phyloP scores from a whole-genome alignment of 257 asterid genomes.

The Linaria vulgaris region DNA sequence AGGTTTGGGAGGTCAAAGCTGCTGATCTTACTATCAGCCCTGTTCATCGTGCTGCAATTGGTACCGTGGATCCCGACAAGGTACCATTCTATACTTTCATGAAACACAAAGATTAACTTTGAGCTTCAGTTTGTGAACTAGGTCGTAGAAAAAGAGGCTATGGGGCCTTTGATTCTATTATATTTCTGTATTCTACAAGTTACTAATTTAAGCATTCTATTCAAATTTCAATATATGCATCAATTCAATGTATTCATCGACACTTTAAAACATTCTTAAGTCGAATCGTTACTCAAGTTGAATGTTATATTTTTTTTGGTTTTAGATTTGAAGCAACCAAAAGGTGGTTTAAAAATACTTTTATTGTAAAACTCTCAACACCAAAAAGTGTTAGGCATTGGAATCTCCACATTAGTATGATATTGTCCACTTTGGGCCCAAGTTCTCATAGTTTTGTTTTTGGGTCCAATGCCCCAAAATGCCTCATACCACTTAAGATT shows the following conservation, averaged over 20 bases:
- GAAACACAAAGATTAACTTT: not conserved
- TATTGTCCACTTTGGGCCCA: too few relatives aligned
- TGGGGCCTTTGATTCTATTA: not conserved
- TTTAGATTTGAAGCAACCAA: too few relatives aligned
- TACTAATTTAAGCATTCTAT: not conserved
- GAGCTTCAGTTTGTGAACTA: not conserved
- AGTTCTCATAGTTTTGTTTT: too few relatives aligned
- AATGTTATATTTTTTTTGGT: too few relatives aligned
- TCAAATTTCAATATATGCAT: not conserved
- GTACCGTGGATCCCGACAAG: conserved; percentile 77
- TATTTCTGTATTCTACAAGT: not conserved
- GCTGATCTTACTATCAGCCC: conserved; percentile 98
- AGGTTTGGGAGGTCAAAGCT: conserved; percentile 99
- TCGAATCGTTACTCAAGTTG: too few relatives aligned
- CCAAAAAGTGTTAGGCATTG: too few relatives aligned
- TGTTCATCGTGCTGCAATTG: conserved; percentile 92
- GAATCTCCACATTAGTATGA: too few relatives aligned
- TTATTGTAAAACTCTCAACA: not conserved
- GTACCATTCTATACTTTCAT: conserved; percentile 30
- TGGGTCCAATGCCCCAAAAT: too few relatives aligned
- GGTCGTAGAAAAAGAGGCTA: conserved; percentile 1
- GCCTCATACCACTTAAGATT: too few relatives aligned
- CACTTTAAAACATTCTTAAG: not conserved
- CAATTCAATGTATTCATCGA: not conserved
- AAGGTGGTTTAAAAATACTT: too few relatives aligned